Evolutionary conservation across 345 rosid species (phyloP).

Genomic region (Hibiscus mutabilis): DNA sequence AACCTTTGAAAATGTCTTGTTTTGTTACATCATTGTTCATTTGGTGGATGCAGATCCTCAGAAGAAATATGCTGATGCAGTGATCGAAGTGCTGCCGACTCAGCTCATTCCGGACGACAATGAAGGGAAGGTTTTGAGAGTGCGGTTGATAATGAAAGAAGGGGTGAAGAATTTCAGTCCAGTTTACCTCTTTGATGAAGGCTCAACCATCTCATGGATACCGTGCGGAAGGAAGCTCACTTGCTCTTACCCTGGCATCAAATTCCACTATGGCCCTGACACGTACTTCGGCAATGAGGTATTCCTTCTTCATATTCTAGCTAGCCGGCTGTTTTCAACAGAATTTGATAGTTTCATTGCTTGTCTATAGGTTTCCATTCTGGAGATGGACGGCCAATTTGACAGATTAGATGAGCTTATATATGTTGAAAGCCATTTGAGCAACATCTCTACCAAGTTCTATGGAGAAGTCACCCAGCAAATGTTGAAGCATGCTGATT

Average conservation of each 20-base stretch:
- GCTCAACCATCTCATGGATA: conserved; percentile 84
- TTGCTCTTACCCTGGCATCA: conserved; percentile 97
- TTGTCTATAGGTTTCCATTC: conserved; percentile 58
- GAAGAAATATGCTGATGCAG: conserved; percentile 91
- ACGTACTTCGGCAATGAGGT: conserved; percentile 83
- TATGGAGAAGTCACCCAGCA: conserved; percentile 96
- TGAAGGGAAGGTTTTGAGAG: conserved; percentile 90
- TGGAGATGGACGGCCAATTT: conserved; percentile 97
- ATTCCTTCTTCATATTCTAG: background rate
- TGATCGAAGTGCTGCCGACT: conserved; percentile 88
- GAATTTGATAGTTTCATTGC: background rate
- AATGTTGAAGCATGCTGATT: conserved; percentile 88
- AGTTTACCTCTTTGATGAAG: conserved; percentile 90
- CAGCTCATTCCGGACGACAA: conserved; percentile 82
- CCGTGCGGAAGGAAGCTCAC: conserved; percentile 97
- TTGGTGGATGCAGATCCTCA: conserved; percentile 64
- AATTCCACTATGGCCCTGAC: conserved; percentile 75
- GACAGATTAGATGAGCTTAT: conserved; percentile 96
- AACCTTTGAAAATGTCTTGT: background rate
- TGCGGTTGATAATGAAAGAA: conserved; percentile 90
- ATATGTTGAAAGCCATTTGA: conserved; percentile 87
- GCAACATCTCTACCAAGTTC: conserved; percentile 90
- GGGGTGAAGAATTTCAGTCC: conserved; percentile 83
- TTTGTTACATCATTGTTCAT: background rate
- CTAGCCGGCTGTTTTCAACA: background rate